Percentiles rank a stretch among this genome's conserved stretches.
phyloP scores from a whole-genome alignment of 495 filamentous ascomycete species.

The Neurospora pannonica region DNA sequence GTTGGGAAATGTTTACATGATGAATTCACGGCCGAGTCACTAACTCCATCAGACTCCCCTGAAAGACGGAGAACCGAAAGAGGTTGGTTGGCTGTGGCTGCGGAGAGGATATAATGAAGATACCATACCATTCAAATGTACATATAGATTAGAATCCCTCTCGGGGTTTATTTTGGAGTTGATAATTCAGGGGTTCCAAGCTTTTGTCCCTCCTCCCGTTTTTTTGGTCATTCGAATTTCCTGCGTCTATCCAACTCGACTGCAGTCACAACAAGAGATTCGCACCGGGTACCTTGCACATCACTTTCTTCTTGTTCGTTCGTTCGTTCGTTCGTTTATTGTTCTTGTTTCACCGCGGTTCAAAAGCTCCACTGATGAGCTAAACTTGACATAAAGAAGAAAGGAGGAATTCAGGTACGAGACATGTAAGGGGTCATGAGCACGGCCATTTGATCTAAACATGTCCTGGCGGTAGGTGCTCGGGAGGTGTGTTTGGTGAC shows the following conservation, averaged over 20 bases:
- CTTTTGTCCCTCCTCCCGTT: too few species aligned
- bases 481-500: too few species aligned
- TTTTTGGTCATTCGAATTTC: neutral
- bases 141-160: neutral
- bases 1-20: neutral
- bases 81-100: neutral
- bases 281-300: neutral
- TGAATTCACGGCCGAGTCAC: neutral
- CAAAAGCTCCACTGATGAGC: neutral
- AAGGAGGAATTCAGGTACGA: neutral
- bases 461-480: too few species aligned
- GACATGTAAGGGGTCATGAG: neutral
- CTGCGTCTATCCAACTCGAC: neutral
- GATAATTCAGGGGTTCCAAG: neutral
- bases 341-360: neutral
- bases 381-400: neutral
- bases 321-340: neutral
- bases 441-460: neutral
- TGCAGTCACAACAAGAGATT: too few species aligned
- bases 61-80: neutral
- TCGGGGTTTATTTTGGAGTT: neutral
- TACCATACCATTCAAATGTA: neutral
- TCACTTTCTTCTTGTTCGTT: neutral
- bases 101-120: neutral
- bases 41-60: neutral